phyloP scores from a whole-genome alignment of 2,329 filamentous ascomycete species.

The Arthrocladium fulminans region DNA sequence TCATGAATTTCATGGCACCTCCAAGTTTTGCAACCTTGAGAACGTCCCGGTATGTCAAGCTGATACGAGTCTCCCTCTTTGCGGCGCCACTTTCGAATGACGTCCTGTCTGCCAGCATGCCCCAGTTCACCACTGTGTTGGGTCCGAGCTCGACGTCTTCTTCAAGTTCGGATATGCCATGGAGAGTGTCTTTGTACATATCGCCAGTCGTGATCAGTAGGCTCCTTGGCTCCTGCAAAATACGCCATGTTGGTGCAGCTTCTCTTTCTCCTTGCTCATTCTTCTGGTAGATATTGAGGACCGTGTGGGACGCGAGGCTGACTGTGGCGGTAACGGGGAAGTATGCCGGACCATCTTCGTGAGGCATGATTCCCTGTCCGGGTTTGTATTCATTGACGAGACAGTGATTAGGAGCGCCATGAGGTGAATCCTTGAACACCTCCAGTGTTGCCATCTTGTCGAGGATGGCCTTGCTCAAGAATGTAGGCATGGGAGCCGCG shows the following conservation, averaged over 20 bases:
- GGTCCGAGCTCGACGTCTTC: slow-evolving; percentile 54
- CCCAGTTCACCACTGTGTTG: slow-evolving; percentile 49
- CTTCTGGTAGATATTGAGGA: slow-evolving; percentile 65
- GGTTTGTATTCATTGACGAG: slow-evolving; percentile 86
- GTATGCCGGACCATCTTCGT: slow-evolving; percentile 88
- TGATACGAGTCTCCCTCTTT: slow-evolving; percentile 45
- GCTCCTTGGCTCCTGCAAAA: slow-evolving; percentile 78
- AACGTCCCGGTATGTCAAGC: slow-evolving; percentile 71
- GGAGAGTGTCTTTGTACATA: slow-evolving; percentile 49
- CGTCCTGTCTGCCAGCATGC: slow-evolving; percentile 39
- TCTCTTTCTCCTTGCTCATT: slow-evolving; percentile 25
- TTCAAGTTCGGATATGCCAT: slow-evolving; percentile 48
- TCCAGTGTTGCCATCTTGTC: slow-evolving; percentile 42
- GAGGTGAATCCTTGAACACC: slow-evolving; percentile 58
- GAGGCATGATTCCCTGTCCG: slow-evolving; percentile 91
- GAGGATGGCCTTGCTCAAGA: slow-evolving; percentile 64
- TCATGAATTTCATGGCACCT: slow-evolving; percentile 29
- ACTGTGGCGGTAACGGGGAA: slow-evolving; percentile 83
- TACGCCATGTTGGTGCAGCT: slow-evolving; percentile 39
- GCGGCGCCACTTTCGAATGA: slow-evolving; percentile 35
- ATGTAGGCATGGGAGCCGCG: slow-evolving; percentile 59
- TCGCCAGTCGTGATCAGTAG: slow-evolving; percentile 47
- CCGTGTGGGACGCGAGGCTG: slow-evolving; percentile 68
- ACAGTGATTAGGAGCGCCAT: slow-evolving; percentile 75
- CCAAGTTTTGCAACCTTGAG: slow-evolving; percentile 68